Base-by-base conservation (phyloP, 345 rosid species). In the Eucalyptus tenuipes region DNA sequence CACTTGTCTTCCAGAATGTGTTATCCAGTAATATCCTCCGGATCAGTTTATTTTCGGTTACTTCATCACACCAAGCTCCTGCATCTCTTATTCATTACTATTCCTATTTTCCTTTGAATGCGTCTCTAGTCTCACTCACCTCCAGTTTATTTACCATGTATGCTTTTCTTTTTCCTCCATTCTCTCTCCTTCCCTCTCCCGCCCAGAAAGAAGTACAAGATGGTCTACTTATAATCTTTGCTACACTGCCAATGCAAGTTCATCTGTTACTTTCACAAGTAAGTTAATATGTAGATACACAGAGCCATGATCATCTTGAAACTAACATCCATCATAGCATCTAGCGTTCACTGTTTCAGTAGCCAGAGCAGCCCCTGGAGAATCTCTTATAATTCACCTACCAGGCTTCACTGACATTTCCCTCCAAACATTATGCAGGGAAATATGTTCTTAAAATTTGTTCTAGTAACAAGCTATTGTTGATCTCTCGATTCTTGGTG, bases 381-480 rank as follows among this genome's bases (percentile, higher is more conserved):
- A 75, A 18, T 86, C 92, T 37, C 89, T 89, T 15, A 47, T 92
- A 59, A 89, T 88, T 11, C 31, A 47, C 29, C 44, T 92, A 27
- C 93, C 94, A 40, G 92, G 92, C 49, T 92, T 92, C 89, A 47
- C 11, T 4, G 91, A 91, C 49, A 81, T 88, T 92, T 87, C 93
- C 93, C 18, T 92, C 94, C 3, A 25, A 89, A 13, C 87, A 93
- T 85, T 87, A 93, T 88, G 89, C 91, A 25, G 94, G 93, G 94
- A 87, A 88, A 61, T 25, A 33, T 66, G 44, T 18, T 9, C 64
- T 82, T 66, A 17, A 13, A 17, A 1, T 18, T 16, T 68, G 24
- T 68, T 68, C 44, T 13, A 4, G 29, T 12, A 40, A 44, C 44
- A 44, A 24, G 50, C 49, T 81, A 13, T 27, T 82, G 42, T 68